Conservation (phyloP, 495 filamentous ascomycete species). For the Umbilicaria muhlenbergii region DNA sequence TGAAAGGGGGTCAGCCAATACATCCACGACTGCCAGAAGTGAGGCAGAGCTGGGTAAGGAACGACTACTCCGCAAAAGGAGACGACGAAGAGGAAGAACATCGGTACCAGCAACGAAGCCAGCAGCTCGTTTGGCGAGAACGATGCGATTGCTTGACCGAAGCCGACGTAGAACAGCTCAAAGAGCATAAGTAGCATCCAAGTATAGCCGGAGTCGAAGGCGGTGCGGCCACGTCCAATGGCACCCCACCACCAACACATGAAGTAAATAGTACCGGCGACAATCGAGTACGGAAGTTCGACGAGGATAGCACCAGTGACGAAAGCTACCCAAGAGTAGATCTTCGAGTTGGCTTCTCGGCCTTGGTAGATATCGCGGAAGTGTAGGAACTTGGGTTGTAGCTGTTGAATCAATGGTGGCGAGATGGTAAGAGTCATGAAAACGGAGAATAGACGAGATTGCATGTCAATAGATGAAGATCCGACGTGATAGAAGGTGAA, state of each 20-base stretch:
- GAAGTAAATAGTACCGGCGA: slow-evolving; percentile 26
- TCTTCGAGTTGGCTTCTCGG: slow-evolving; percentile 34
- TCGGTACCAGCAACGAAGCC: slow-evolving; percentile 52
- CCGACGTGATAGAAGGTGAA: slow-evolving; percentile 49
- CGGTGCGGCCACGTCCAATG: slow-evolving; percentile 23
- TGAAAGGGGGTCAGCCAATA: slow-evolving; percentile 78
- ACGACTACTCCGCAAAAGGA: slow-evolving; percentile 71
- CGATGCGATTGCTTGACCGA: slow-evolving; percentile 64
- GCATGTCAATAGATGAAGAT: slow-evolving; percentile 42
- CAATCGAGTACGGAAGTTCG: slow-evolving; percentile 35
- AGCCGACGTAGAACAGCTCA: slow-evolving; percentile 56
- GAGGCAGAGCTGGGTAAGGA: slow-evolving; percentile 56
- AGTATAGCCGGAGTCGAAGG: slow-evolving; percentile 37
- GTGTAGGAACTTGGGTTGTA: slow-evolving; percentile 32
- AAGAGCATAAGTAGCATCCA: slow-evolving; percentile 51
- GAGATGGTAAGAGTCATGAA: slow-evolving; percentile 58
- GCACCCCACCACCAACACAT: slow-evolving; percentile 42
- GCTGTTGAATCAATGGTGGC: slow-evolving; percentile 45
- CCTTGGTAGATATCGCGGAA: slow-evolving; percentile 28
- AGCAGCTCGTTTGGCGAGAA: slow-evolving; percentile 58
- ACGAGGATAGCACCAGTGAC: slow-evolving; percentile 31
- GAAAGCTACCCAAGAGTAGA: slow-evolving; percentile 37
- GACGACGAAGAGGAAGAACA: slow-evolving; percentile 63
- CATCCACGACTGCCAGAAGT: slow-evolving; percentile 67
- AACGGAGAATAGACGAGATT: slow-evolving; percentile 49